A percentile compares a stretch with the other conserved stretches of the same genome.
Evolutionary conservation across 345 rosid species (phyloP).

Genomic region (Hibiscus trionum): DNA sequence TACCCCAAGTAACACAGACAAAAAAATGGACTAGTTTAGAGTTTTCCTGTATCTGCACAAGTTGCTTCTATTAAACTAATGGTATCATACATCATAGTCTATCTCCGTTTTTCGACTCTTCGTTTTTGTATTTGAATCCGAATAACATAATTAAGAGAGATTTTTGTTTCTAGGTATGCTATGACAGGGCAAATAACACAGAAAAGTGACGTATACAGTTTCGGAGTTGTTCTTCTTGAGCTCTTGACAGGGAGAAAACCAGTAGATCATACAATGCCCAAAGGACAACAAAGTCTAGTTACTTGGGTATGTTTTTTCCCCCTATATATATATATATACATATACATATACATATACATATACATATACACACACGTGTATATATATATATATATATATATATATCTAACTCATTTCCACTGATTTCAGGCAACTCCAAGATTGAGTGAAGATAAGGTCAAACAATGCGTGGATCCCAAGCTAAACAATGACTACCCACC

Average conservation of each 20-base stretch:
- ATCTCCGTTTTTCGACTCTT: neutral
- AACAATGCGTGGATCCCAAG: constrained; percentile 96
- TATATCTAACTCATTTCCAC: neutral
- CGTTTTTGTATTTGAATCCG: neutral
- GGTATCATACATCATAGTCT: neutral
- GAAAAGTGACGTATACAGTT: constrained; percentile 97
- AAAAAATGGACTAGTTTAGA: neutral
- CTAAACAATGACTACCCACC: constrained; percentile 87
- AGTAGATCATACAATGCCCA: constrained; percentile 97
- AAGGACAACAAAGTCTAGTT: constrained; percentile 98
- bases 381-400: no score
- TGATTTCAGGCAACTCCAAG: constrained; percentile 87
- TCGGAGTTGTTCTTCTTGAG: constrained; percentile 96
- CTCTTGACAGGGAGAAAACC: constrained; percentile 96
- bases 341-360: no score
- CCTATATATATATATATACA: no score
- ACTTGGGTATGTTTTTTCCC: constrained; percentile 63
- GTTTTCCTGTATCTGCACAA: neutral
- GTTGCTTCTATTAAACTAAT: neutral
- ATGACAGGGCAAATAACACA: constrained; percentile 98
- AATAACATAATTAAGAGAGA: neutral
- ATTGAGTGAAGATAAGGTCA: constrained; percentile 95
- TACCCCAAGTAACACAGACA: neutral
- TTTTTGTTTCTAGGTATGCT: constrained; percentile 62
- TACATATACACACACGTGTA: no score